These are phyloP conservation scores for Bacidia rubella DNA, from an alignment of 495 filamentous ascomycete genomes.

Conservation along the genomic window DNA sequence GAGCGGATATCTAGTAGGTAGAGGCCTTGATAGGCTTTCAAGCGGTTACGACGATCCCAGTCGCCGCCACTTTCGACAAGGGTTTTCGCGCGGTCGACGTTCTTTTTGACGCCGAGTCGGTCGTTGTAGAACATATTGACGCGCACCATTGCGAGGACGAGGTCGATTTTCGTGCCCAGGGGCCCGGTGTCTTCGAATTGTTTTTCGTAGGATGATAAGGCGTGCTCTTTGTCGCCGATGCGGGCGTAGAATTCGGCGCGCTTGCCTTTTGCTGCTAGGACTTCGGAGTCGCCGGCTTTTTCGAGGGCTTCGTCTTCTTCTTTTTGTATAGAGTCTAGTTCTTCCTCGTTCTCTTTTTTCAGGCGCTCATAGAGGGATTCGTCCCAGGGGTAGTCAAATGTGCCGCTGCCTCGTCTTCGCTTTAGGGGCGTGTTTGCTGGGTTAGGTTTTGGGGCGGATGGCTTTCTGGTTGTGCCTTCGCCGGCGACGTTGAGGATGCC, in stretches of 20 bases:
- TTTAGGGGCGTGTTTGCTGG: conserved; percentile 54
- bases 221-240: conserved; percentile 94
- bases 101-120: conserved; percentile 79
- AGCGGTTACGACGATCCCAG: conserved; percentile 93
- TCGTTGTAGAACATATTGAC: conserved; percentile 94
- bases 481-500: conserved; percentile 72
- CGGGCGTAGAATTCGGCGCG: conserved; percentile 89
- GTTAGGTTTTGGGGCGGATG: conserved; percentile 42
- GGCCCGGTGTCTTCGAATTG: conserved; percentile 89
- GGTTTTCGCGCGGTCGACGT: conserved; percentile 75
- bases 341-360: conserved; percentile 75
- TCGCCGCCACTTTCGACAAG: conserved; percentile 90
- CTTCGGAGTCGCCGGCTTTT: conserved; percentile 90
- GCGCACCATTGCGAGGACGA: conserved; percentile 90
- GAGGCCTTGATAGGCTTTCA: conserved; percentile 96
- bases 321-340: conserved; percentile 83
- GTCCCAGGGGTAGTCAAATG: conserved; percentile 73
- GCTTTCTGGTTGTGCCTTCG: conserved; percentile 49
- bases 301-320: conserved; percentile 91
- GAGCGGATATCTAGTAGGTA: conserved; percentile 84
- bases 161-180: conserved; percentile 89
- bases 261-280: conserved; percentile 84
- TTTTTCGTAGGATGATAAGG: conserved; percentile 78
- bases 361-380: conserved; percentile 75
- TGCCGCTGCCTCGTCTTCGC: conserved; percentile 44